phyloP scores from a whole-genome alignment of 2,329 filamentous ascomycete genomes.

The Aspergillus niger region DNA sequence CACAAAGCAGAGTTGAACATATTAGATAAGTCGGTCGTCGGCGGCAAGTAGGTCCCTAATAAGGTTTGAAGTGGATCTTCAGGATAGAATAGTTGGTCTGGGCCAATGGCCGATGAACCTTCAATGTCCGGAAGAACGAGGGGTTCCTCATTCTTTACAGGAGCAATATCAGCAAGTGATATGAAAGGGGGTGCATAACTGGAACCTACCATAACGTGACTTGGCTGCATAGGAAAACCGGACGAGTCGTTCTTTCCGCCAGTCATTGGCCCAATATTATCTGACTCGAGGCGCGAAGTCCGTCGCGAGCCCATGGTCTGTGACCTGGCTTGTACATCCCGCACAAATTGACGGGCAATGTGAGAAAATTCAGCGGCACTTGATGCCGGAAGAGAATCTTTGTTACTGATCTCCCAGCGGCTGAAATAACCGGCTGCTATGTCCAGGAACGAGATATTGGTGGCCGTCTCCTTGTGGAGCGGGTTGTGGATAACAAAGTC shows the following conservation, averaged over 20 bases:
- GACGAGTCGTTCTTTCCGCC: too few relatives aligned
- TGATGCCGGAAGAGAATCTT: slow-evolving; percentile 39
- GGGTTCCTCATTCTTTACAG: neutral
- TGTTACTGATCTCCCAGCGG: slow-evolving; percentile 42
- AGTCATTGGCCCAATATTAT: neutral
- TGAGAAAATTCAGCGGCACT: slow-evolving; percentile 45
- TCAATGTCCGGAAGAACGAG: neutral
- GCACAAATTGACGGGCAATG: slow-evolving; percentile 47
- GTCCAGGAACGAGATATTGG: slow-evolving; percentile 45
- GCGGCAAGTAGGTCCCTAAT: neutral
- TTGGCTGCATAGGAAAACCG: too few relatives aligned
- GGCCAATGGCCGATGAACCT: neutral
- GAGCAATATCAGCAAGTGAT: neutral
- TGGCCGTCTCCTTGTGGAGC: slow-evolving; percentile 35
- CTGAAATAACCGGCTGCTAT: slow-evolving; percentile 49
- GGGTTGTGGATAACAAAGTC: slow-evolving; percentile 46
- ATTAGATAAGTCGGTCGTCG: neutral
- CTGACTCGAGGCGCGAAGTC: neutral
- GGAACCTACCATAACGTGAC: too few relatives aligned
- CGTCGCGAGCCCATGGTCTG: neutral
- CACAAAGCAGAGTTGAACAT: neutral
- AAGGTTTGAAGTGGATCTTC: neutral
- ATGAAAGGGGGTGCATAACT: too few relatives aligned
- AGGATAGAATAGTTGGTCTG: neutral
- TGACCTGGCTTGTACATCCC: neutral